Evolutionary conservation across 2,329 filamentous ascomycete species (phyloP).

Genomic region (Fusarium chlamydosporum): DNA sequence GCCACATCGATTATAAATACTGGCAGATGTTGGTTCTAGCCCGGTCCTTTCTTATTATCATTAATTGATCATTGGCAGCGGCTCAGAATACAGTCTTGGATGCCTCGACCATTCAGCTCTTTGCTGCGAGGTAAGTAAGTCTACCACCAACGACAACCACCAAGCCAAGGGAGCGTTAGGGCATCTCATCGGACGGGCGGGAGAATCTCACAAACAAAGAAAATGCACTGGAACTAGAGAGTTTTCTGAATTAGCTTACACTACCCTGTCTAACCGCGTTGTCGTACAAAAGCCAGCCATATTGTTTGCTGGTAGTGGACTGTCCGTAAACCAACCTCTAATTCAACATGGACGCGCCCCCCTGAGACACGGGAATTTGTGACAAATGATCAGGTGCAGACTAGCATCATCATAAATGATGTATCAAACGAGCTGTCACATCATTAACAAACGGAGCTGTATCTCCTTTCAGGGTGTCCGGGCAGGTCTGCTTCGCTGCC

Average conservation of each 20-base stretch:
- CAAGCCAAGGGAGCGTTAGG: neutral
- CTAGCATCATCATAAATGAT: slow-evolving; percentile 25
- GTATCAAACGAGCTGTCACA: slow-evolving; percentile 7
- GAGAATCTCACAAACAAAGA: slow-evolving; percentile 17
- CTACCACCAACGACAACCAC: neutral
- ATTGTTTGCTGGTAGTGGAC: slow-evolving; percentile 3
- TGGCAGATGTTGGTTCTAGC: slow-evolving; percentile 3
- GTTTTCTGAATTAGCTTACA: neutral
- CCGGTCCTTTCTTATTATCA: no score
- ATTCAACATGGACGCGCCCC: slow-evolving; percentile 7
- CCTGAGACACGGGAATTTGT: slow-evolving; percentile 13
- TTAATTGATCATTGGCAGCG: slow-evolving; percentile 1
- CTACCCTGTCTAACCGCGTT: slow-evolving; percentile 3
- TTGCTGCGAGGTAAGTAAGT: neutral
- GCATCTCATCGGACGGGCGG: neutral
- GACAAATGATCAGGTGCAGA: slow-evolving; percentile 21
- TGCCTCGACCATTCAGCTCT: neutral
- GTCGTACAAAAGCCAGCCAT: slow-evolving; percentile 10
- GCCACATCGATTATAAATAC: slow-evolving; percentile 5
- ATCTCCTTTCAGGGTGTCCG: neutral
- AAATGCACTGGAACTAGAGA: slow-evolving; percentile 1
- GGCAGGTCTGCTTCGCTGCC: neutral
- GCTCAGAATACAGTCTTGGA: neutral
- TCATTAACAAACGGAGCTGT: slow-evolving; percentile 1
- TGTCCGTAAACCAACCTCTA: slow-evolving; percentile 16